phyloP scores from a whole-genome alignment of 768 basidiomycete genomes.

The Strobilomyces echinocephalus region DNA sequence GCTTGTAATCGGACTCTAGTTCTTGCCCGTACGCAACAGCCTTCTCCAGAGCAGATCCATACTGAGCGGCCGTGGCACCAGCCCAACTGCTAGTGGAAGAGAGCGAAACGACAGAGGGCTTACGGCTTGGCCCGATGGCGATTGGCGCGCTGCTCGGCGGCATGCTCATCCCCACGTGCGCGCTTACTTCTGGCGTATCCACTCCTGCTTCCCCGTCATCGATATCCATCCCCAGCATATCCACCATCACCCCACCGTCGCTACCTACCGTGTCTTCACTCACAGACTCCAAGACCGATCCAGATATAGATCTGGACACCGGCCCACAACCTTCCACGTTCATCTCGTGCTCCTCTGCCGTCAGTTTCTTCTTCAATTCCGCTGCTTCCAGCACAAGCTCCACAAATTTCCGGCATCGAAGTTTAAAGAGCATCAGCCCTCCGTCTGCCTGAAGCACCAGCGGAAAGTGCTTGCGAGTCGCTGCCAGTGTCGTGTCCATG shows the following conservation, averaged over 20 bases:
- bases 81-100: conserved; percentile 23
- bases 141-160: conserved; percentile 25
- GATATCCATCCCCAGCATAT: conserved; percentile 58
- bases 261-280: conserved; percentile 33
- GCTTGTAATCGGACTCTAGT: conserved; percentile 63
- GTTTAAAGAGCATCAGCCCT: conserved; percentile 71
- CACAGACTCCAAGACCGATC: conserved; percentile 24
- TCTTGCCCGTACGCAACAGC: conserved; percentile 74
- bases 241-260: conserved; percentile 41
- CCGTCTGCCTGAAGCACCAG: conserved; percentile 61
- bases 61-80: conserved; percentile 33
- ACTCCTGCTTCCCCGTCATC: conserved; percentile 34
- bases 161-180: conserved; percentile 10
- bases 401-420: conserved; percentile 81
- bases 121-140: conserved; percentile 27
- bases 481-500: conserved; percentile 60
- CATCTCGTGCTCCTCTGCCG: conserved; percentile 34
- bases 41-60: conserved; percentile 55
- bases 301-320: conserved; percentile 24
- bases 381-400: conserved; percentile 72
- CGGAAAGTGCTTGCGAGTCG: conserved; percentile 55
- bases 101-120: conserved; percentile 26
- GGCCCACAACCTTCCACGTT: conserved; percentile 25
- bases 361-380: conserved; percentile 62
- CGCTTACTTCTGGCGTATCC: conserved; percentile 7